These are phyloP conservation scores for Phytophthora pini DNA, from an alignment of 352 stramenopile species.

Conservation along the genomic window DNA sequence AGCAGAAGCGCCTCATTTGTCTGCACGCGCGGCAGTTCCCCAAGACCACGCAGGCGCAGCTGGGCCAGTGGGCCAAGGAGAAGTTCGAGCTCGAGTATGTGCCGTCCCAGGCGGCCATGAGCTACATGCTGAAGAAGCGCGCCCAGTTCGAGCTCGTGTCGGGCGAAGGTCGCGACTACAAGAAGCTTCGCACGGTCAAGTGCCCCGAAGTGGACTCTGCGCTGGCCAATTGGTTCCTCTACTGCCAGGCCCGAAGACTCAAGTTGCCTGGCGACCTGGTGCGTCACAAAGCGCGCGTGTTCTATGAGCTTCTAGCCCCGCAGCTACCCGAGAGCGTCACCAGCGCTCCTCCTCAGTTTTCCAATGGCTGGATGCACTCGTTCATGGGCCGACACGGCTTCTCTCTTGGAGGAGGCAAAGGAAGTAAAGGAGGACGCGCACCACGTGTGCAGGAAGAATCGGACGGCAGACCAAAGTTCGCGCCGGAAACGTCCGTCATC, in stretches of 20 bases:
- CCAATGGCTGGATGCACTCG: conserved; percentile 88
- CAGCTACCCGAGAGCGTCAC: conserved; percentile 39
- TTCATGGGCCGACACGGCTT: conserved; percentile 83
- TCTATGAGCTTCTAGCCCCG: conserved; percentile 69
- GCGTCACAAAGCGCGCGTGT: conserved; percentile 71
- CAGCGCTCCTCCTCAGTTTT: conserved; percentile 72
- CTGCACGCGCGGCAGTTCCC: conserved; percentile 75
- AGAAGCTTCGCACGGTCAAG: conserved; percentile 80
- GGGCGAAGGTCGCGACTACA: conserved; percentile 76
- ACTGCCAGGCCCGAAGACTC: conserved; percentile 66
- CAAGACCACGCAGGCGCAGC: conserved; percentile 73
- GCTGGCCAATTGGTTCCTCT: conserved; percentile 84
- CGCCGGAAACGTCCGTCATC: conserved; percentile 50
- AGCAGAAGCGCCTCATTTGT: conserved; percentile 85
- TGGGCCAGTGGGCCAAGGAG: conserved; percentile 76
- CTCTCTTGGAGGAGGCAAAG: conserved; percentile 39
- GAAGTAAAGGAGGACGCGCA: conserved; percentile 21
- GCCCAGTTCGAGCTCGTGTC: conserved; percentile 77
- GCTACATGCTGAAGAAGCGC: conserved; percentile 81
- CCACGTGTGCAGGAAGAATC: conserved; percentile 26
- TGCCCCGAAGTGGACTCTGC: conserved; percentile 79
- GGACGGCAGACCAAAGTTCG: conserved; percentile 36
- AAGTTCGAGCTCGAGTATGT: conserved; percentile 67
- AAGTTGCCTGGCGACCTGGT: conserved; percentile 77
- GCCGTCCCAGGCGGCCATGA: conserved; percentile 84